Base-by-base conservation (phyloP, 768 basidiomycete species). In the Amanita exitialis region DNA sequence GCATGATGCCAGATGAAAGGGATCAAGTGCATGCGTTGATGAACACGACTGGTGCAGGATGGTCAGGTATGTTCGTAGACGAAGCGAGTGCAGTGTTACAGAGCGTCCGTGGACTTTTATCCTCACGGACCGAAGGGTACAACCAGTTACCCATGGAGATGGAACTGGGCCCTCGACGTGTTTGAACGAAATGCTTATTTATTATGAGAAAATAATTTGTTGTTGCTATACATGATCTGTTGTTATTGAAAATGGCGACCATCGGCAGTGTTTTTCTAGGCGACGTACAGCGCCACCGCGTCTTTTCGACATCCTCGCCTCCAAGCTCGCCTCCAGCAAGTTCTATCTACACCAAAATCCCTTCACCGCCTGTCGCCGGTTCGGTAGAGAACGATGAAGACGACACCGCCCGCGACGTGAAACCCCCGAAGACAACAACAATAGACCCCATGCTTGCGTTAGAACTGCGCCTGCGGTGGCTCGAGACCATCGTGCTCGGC, bases 261-360 rank as follows among this genome's bases (percentile, higher is more conserved):
- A 76, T 90, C 49, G 86, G 88, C 45, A 86, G 84, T 59, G 87
- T 85, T 20, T 90, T 90, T 65, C 73, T 90, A 49, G 89, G 88
- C 51, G 89, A 90, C 68, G 64, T 80, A 6, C 78, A 79, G 61
- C 81, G 84, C 55, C 73, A 76, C 57, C 80, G 85, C 37, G 66
- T 82, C 37, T 64, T 85, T 10, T 78, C 77, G 35, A 76, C 80
- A 18, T 74, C 78, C n/a, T 70, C 76, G 49, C 69, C 71, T 12
- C 67, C 72, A 52, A 66, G 69, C 21, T 71, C 73, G 43, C 70
- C 73, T 49, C 67, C 73, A 28, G 65, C 66, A 9, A 61, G 68
- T 13, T 65, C 68, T 38, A 69, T 16, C 56, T 55, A 44, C 52
- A 53, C 28, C 43, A 53, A 45, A 23, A 47, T 60, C 51, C 53